Conservation (phyloP, 441 rosid genomes). For the Pelargonium fulgidum region DNA sequence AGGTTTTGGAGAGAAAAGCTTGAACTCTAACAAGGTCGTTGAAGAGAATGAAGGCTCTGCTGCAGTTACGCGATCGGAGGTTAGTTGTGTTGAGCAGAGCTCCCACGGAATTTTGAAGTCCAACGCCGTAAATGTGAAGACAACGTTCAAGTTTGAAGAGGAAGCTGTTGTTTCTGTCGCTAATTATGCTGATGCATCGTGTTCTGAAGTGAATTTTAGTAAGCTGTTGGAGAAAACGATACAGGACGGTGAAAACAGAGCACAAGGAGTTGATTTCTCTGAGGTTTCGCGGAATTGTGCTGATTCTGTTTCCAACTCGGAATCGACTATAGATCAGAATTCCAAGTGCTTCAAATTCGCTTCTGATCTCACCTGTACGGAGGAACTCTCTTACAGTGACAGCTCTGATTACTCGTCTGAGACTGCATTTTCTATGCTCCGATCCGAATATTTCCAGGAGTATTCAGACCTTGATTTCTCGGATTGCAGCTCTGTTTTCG, state of each 20-base stretch:
- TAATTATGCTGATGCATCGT: slow-evolving; percentile 43
- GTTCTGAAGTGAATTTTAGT: slow-evolving; percentile 28
- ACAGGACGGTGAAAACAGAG: slow-evolving; percentile 32
- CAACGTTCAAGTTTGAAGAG: slow-evolving; percentile 28
- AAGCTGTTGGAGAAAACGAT: slow-evolving; percentile 5
- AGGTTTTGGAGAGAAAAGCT: slow-evolving; percentile 24
- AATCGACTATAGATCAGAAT: slow-evolving; percentile 36
- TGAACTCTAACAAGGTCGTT: slow-evolving; percentile 21
- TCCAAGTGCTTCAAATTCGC: slow-evolving; percentile 29
- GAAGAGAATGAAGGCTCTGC: slow-evolving; percentile 25
- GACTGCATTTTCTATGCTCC: slow-evolving; percentile 45
- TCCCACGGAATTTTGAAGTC: slow-evolving; percentile 21
- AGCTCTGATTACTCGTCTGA: slow-evolving; percentile 42
- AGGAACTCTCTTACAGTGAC: slow-evolving; percentile 48
- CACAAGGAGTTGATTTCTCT: slow-evolving; percentile 24
- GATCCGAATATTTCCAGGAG: slow-evolving; percentile 40
- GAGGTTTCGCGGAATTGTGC: slow-evolving; percentile 36
- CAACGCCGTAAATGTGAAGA: slow-evolving; percentile 25
- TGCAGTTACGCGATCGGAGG: slow-evolving; percentile 33
- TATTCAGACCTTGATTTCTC: slow-evolving; percentile 45
- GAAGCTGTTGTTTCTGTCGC: slow-evolving; percentile 39
- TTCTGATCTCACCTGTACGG: slow-evolving; percentile 67
- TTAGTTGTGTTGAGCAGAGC: slow-evolving; percentile 35
- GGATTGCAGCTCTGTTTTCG: slow-evolving; percentile 49
- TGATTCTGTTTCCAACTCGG: slow-evolving; percentile 26